A percentile compares a stretch with the other conserved stretches of the same genome.
These are phyloP conservation scores for Ajuga chamaepitys DNA, from an alignment of 257 asterid genomes.

Conservation along the genomic window DNA sequence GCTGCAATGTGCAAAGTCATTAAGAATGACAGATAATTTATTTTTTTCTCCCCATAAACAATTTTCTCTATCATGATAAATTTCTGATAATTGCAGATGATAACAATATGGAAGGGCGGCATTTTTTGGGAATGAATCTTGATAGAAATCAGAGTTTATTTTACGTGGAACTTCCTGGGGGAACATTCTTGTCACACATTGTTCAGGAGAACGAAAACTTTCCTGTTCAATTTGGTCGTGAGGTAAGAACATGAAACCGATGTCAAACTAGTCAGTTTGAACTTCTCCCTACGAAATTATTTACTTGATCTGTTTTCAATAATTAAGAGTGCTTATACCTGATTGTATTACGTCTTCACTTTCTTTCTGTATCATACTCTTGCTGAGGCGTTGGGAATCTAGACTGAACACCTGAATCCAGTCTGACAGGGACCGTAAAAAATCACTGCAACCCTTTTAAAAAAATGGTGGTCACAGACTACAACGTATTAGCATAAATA, in stretches of 20 bases:
- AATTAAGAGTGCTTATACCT: background rate
- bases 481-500: background rate
- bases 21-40: background rate
- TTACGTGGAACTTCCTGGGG: constrained; percentile 90
- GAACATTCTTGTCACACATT: constrained; percentile 55
- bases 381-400: background rate
- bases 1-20: constrained; percentile 1
- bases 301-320: background rate
- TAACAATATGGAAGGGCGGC: constrained; percentile 45
- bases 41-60: background rate
- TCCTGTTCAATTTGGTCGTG: constrained; percentile 94
- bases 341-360: background rate
- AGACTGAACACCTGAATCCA: background rate
- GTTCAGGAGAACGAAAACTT: constrained; percentile 77
- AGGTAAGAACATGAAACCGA: constrained; percentile 43
- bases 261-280: background rate
- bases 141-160: constrained; percentile 62
- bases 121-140: constrained; percentile 40
- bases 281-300: background rate
- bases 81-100: constrained; percentile 43
- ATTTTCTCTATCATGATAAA: background rate
- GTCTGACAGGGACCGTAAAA: background rate
- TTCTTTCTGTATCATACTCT: background rate
- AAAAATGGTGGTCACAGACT: background rate
- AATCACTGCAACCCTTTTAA: background rate